Evolutionary conservation across 1,139 yeast species (phyloP).

Genomic region (Candida buenavistaensis): DNA sequence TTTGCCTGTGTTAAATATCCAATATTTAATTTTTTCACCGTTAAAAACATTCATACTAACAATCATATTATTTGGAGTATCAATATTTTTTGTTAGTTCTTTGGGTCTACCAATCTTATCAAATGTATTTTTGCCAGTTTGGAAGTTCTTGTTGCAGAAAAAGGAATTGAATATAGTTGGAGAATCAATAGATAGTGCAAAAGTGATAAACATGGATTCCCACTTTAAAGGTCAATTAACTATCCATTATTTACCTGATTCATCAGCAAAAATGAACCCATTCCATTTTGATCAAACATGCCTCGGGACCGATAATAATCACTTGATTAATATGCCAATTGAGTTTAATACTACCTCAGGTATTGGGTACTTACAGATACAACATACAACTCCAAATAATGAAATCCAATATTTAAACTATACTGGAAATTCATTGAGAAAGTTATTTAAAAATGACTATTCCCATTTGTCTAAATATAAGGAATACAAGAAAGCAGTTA

Average conservation of each 20-base stretch:
- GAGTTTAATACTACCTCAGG: constrained; percentile 80
- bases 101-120: constrained; percentile 37
- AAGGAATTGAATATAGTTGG: constrained; percentile 75
- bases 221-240: constrained; percentile 87
- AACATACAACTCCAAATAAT: constrained; percentile 58
- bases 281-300: constrained; percentile 61
- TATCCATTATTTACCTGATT: constrained; percentile 87
- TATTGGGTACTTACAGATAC: constrained; percentile 66
- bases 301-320: constrained; percentile 35
- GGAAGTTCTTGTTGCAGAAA: constrained; percentile 47
- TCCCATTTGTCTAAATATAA: constrained; percentile 29
- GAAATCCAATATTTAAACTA: constrained; percentile 51
- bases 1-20: constrained; percentile 74
- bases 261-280: constrained; percentile 84
- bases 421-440: constrained; percentile 55
- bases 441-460: constrained; percentile 43
- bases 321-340: constrained; percentile 57
- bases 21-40: constrained; percentile 64
- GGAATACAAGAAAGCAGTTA: constrained; percentile 23
- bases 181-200: constrained; percentile 39
- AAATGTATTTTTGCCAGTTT: constrained; percentile 36
- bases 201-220: constrained; percentile 58
- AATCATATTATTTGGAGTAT: constrained; percentile 31
- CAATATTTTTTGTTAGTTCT: constrained; percentile 45
- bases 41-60: constrained; percentile 49